These are phyloP conservation scores for Plantago coronopus DNA, from an alignment of 305 asterid species.

Conservation along the genomic window DNA sequence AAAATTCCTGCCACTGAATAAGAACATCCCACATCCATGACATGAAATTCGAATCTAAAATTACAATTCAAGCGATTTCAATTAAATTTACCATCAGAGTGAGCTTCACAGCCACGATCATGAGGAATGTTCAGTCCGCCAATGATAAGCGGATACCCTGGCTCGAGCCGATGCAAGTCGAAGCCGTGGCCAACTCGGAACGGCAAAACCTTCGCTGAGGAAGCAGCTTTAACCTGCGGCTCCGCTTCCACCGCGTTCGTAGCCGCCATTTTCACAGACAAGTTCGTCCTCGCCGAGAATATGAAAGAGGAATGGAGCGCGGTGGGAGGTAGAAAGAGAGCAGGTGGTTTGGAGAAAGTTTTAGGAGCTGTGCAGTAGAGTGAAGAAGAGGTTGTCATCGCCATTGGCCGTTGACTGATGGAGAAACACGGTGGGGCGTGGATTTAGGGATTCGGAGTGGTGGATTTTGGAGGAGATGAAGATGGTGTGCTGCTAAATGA, in stretches of 20 bases:
- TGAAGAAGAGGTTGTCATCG: slow-evolving; percentile 54
- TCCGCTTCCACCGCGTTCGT: slow-evolving; percentile 47
- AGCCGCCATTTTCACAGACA: slow-evolving; percentile 29
- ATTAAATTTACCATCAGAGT: slow-evolving; percentile 72
- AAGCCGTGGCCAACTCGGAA: slow-evolving; percentile 94
- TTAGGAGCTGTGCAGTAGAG: slow-evolving; percentile 30
- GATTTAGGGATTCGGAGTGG: not conserved
- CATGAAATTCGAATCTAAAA: too few species aligned
- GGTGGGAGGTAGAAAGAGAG: slow-evolving; percentile 11
- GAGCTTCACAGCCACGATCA: slow-evolving; percentile 94
- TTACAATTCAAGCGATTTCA: not conserved
- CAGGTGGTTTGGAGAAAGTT: slow-evolving; percentile 28
- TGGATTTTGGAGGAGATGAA: not conserved
- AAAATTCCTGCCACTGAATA: too few species aligned
- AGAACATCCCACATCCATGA: too few species aligned
- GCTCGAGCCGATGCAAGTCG: slow-evolving; percentile 89
- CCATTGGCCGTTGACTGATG: slow-evolving; percentile 25
- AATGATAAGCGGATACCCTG: slow-evolving; percentile 86
- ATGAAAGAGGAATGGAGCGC: slow-evolving; percentile 29
- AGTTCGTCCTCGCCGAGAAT: slow-evolving; percentile 25
- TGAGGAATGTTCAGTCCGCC: slow-evolving; percentile 87
- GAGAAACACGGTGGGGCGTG: not conserved
- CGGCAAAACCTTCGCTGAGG: slow-evolving; percentile 52
- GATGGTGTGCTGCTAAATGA: slow-evolving; percentile 6
- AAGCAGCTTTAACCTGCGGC: slow-evolving; percentile 25